Base-by-base conservation (phyloP, 805 yeast genomes). In the Monosporozyma solicola region DNA sequence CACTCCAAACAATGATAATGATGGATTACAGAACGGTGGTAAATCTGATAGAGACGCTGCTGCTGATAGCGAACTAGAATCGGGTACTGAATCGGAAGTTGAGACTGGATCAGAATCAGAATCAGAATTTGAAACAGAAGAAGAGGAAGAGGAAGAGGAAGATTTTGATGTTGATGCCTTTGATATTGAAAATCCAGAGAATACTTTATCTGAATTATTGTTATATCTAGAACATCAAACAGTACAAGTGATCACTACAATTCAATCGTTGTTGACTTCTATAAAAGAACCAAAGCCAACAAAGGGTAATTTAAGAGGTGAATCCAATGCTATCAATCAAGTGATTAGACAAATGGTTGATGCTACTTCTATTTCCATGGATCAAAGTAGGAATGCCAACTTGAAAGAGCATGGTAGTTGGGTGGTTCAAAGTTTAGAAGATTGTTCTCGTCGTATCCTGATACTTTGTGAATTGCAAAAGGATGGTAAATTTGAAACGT, bases 221-320 rank as follows among this genome's bases (percentile, higher is more conserved):
- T 75, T 83, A 31, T 92, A 90, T 66, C 75, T 92, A 61, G 98
- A 92, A 67, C 96, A 89, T 68, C 96, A 91, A 71, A 91, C 97
- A 0, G 91, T 87, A 16, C 86, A 86, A 61, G 97, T 92, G 2
- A 91, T 92, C 48, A 80, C 90, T 13, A 87, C 96, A 0, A 91
- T 91, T 59, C 97, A 91, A 65, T 80, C 86, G 20, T 75, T 92
- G 56, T 75, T 92, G 54, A 80, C 83, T 3, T 82, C 92, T 0
- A 87, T 87, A 60, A 85, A 85, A 68, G 80, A 80, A 59, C 87
- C 89, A 20, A 83, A 85, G 61, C 83, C 88, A 1, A 84, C 88
- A 0, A 81, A 84, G 57, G 90, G 88, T 2, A 84, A 80, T 53
- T 75, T 92, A 59, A 77, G 91, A 57, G 76, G 72, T 1, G 86